Conservation (phyloP, 2,329 filamentous ascomycete species). For the Ophiostoma montium region DNA sequence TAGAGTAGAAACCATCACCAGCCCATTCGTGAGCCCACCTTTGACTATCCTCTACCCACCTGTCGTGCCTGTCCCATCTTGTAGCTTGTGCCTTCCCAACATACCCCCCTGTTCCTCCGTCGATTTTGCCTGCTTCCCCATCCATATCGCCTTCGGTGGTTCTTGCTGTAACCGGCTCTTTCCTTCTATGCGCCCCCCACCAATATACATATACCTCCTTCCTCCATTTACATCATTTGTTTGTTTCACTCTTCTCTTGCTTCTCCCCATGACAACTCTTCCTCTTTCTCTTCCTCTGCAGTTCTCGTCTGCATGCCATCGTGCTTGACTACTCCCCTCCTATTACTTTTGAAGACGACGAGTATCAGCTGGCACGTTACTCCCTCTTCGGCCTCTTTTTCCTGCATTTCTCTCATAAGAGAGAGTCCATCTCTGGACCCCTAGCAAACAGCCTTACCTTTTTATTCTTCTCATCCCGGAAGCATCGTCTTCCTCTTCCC, state of each 20-base stretch:
- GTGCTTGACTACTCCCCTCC: constrained; percentile 1
- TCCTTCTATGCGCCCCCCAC: neutral
- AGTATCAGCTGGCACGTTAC: neutral
- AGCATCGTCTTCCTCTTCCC: neutral
- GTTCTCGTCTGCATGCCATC: neutral
- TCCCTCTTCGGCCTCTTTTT: too few relatives aligned
- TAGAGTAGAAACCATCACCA: neutral
- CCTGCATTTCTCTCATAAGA: neutral
- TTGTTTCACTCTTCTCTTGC: neutral
- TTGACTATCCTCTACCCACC: constrained; percentile 1
- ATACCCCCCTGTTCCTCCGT: neutral
- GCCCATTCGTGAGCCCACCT: constrained; percentile 8
- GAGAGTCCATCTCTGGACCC: neutral
- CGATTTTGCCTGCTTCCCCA: constrained; percentile 6
- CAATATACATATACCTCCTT: constrained; percentile 3
- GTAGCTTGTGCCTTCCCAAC: constrained; percentile 6
- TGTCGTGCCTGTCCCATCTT: constrained; percentile 4
- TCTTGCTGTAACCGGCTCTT: neutral
- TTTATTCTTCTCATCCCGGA: neutral
- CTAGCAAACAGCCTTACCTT: neutral
- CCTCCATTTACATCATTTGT: neutral
- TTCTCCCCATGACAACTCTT: neutral
- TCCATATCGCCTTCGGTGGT: constrained; percentile 5
- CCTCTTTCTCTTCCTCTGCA: neutral
- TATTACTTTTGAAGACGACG: neutral